phyloP scores from a whole-genome alignment of 495 filamentous ascomycete species.

The Penicillium samsonianum region DNA sequence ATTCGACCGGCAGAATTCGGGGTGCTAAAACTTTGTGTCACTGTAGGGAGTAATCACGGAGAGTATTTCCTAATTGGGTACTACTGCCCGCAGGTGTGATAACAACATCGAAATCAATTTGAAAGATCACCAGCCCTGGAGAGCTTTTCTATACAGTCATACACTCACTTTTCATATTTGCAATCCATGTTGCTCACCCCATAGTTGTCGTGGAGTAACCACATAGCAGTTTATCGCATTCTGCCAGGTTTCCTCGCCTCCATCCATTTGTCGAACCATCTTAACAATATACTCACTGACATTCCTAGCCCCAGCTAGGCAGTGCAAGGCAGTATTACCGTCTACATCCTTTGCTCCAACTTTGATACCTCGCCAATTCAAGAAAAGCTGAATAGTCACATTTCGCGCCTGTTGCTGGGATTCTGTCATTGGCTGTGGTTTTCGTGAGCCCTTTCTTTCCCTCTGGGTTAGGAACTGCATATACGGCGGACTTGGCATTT shows the following conservation, averaged over 20 bases:
- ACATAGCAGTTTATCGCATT: no score
- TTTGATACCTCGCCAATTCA: background rate
- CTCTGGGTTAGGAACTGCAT: background rate
- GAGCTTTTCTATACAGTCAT: no score
- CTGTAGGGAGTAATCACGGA: background rate
- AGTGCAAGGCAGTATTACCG: slow-evolving; percentile 3
- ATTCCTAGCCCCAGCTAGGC: background rate
- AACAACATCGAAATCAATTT: no score
- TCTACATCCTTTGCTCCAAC: background rate
- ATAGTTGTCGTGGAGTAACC: no score
- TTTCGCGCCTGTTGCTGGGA: background rate
- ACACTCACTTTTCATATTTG: no score
- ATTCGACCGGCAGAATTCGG: no score
- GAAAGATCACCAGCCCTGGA: no score
- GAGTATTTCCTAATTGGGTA: background rate
- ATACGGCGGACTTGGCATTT: background rate
- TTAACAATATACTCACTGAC: background rate
- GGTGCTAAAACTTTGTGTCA: no score
- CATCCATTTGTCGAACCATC: background rate
- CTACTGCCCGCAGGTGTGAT: background rate
- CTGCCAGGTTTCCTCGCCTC: background rate
- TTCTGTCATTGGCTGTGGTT: background rate
- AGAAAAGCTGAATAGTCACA: background rate
- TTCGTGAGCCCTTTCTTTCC: no score
- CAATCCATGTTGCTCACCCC: no score